Conservation (phyloP, 805 yeast species). For the Suhomyces prunicola region DNA sequence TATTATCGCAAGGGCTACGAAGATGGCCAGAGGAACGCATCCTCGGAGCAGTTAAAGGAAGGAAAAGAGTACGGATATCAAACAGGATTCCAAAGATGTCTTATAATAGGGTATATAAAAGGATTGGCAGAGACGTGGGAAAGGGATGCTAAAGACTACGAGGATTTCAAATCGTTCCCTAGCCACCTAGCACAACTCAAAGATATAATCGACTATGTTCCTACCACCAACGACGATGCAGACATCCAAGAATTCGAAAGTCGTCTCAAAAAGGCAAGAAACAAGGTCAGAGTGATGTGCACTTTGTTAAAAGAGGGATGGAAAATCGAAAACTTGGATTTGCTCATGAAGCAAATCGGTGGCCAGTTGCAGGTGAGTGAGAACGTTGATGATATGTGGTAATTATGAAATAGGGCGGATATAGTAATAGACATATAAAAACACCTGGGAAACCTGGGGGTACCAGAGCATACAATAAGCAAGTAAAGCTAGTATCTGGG, state of each 20-base stretch:
- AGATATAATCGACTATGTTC: conserved; percentile 16
- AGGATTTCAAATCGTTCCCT: conserved; percentile 11
- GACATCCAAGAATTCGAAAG: conserved; percentile 57
- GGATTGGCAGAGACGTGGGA: conserved; percentile 46
- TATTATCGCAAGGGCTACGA: conserved; percentile 63
- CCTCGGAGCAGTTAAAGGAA: conserved; percentile 58
- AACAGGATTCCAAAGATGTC: conserved; percentile 67
- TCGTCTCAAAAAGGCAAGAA: conserved; percentile 51
- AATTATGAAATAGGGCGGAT: conserved; percentile 1
- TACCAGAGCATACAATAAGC: no score
- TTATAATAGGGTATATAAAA: conserved; percentile 65
- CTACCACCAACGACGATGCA: conserved; percentile 44
- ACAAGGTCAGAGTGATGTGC: conserved; percentile 56
- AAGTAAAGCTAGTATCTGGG: no score
- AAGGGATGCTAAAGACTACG: conserved; percentile 14
- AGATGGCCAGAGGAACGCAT: conserved; percentile 67
- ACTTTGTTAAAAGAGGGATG: conserved; percentile 26
- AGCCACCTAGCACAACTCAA: conserved; percentile 28
- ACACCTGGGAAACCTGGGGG: background rate
- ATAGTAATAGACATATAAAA: background rate
- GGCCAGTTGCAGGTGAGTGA: conserved; percentile 37
- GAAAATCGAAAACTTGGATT: conserved; percentile 30
- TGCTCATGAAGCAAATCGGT: conserved; percentile 33
- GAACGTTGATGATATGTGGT: conserved; percentile 44
- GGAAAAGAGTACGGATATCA: conserved; percentile 85